phyloP scores from a whole-genome alignment of 1,284 basidiomycete genomes.

The Fistulina hepatica region DNA sequence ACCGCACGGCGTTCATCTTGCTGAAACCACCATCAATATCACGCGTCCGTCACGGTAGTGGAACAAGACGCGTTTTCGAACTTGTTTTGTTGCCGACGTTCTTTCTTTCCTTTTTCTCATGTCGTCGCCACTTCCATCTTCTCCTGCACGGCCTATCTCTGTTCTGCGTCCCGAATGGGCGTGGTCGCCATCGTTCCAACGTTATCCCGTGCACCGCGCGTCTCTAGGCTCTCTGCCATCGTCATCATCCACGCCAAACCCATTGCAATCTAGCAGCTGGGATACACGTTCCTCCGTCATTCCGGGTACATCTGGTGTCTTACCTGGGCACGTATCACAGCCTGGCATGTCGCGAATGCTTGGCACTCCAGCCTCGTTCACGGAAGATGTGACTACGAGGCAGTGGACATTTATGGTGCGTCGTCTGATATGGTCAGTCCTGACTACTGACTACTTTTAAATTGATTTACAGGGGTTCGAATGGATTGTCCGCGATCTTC shows the following conservation, averaged over 20 bases:
- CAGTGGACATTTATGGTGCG: conserved; percentile 54
- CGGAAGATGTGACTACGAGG: conserved; percentile 32
- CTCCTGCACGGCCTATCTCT: conserved; percentile 34
- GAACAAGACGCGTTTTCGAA: too few relatives aligned
- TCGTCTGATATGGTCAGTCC: conserved; percentile 9
- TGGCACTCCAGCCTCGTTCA: conserved; percentile 10
- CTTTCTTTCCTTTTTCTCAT: conserved; percentile 37
- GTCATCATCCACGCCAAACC: neutral
- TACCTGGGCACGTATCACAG: conserved; percentile 11
- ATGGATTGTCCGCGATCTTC: conserved; percentile 50
- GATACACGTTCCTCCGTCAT: conserved; percentile 2
- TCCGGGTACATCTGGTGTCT: conserved; percentile 20
- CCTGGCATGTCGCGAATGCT: conserved; percentile 7
- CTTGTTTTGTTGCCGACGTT: conserved; percentile 6
- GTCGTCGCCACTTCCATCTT: conserved; percentile 33
- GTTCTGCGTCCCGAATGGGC: conserved; percentile 50
- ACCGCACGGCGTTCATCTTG: too few relatives aligned
- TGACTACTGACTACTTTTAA: conserved; percentile 2
- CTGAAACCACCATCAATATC: too few relatives aligned
- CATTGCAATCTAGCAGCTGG: conserved; percentile 1
- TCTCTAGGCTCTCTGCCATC: conserved; percentile 16
- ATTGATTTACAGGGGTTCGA: conserved; percentile 44
- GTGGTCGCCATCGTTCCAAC: conserved; percentile 34
- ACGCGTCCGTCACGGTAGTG: too few relatives aligned
- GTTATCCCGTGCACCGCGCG: conserved; percentile 9